Evolutionary conservation across 805 yeast genomes (phyloP).

Genomic region (Lipomyces lipofer): DNA sequence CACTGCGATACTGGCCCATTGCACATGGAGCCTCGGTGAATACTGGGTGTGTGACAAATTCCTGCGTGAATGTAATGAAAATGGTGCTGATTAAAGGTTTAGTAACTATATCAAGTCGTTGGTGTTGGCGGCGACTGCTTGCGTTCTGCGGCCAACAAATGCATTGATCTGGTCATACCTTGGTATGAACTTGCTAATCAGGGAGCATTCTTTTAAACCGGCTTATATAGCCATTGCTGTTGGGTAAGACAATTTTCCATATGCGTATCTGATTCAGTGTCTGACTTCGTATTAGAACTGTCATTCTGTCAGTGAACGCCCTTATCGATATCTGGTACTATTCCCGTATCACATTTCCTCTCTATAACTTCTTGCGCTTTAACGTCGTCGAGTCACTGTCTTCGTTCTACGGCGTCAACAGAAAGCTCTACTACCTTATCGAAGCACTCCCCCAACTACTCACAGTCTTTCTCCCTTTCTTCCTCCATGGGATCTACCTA

Average conservation of each 20-base stretch:
- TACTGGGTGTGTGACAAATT: neutral
- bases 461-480: constrained; percentile 65
- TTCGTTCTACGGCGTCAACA: constrained; percentile 79
- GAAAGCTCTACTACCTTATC: constrained; percentile 78
- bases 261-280: neutral
- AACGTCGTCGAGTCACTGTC: constrained; percentile 74
- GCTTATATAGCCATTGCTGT: constrained; percentile 15
- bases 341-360: constrained; percentile 49
- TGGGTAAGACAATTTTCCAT: constrained; percentile 24
- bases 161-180: constrained; percentile 70
- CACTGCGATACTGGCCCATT: constrained; percentile 75
- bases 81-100: neutral
- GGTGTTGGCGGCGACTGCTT: constrained; percentile 32
- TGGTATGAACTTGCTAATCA: constrained; percentile 46
- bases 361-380: constrained; percentile 70
- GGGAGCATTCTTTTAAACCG: constrained; percentile 18
- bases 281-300: constrained; percentile 27
- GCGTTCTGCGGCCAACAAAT: constrained; percentile 79
- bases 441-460: constrained; percentile 82
- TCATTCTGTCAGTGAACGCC: constrained; percentile 44
- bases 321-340: constrained; percentile 63
- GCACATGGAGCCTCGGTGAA: constrained; percentile 39
- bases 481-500: constrained; percentile 46
- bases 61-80: neutral
- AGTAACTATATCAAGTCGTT: constrained; percentile 44